Evolutionary conservation across 495 filamentous ascomycete genomes (phyloP).

Genomic region (Aspergillus avenaceus): DNA sequence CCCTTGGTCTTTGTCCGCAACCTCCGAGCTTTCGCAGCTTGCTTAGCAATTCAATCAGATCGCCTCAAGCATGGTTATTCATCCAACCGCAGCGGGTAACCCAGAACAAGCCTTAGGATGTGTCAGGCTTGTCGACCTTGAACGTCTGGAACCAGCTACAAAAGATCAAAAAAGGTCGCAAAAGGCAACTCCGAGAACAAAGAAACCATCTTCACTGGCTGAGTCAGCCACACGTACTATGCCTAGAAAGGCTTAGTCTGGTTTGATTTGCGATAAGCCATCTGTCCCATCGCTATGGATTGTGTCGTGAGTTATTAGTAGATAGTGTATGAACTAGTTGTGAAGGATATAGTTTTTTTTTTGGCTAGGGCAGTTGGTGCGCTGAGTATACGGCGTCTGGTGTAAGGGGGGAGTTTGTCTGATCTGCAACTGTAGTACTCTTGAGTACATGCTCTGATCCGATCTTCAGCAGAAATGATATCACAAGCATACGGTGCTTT

Average conservation of each 20-base stretch:
- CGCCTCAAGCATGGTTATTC: constrained; percentile 5
- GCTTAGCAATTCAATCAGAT: constrained; percentile 6
- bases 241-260: background rate
- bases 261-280: background rate
- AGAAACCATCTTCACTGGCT: background rate
- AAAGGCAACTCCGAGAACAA: background rate
- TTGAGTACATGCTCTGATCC: too few species aligned
- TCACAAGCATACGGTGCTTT: too few species aligned
- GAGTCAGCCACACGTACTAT: background rate
- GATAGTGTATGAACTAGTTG: background rate
- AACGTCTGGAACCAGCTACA: background rate
- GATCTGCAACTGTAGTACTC: too few species aligned
- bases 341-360: too few species aligned
- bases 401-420: too few species aligned
- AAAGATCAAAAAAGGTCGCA: background rate
- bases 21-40: background rate
- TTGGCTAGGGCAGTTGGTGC: too few species aligned
- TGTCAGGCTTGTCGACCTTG: background rate
- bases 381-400: too few species aligned
- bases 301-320: too few species aligned
- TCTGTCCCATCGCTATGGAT: background rate
- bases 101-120: background rate
- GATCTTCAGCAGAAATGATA: too few species aligned
- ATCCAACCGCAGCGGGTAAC: background rate
- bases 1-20: too few species aligned